Conservation (phyloP, 495 filamentous ascomycete genomes). For the Pyrenula aspistea region DNA sequence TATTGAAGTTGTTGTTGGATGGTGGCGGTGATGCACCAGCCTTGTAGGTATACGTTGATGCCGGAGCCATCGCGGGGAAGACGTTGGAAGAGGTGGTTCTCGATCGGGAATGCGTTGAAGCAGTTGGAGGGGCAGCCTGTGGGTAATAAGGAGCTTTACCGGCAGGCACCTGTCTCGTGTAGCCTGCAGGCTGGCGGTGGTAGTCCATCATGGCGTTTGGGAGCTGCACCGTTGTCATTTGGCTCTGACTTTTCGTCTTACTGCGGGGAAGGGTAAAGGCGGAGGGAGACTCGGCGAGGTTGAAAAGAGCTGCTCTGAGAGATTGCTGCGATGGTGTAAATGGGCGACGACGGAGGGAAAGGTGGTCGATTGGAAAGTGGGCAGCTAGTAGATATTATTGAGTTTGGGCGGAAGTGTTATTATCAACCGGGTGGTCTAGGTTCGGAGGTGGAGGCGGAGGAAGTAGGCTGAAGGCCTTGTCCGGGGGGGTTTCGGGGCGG, state of each 20-base stretch:
- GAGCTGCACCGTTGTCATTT: background rate
- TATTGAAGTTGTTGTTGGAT: conserved; percentile 1
- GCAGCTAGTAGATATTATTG: background rate
- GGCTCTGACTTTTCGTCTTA: background rate
- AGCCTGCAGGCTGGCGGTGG: background rate
- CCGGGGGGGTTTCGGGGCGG: background rate
- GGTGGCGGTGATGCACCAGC: background rate
- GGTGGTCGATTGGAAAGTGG: no score
- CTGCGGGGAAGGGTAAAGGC: background rate
- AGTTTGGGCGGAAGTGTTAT: background rate
- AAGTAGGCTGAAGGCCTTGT: background rate
- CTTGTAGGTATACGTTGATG: conserved; percentile 16
- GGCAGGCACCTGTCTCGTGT: background rate
- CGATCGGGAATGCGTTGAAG: conserved; percentile 35
- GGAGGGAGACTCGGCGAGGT: background rate
- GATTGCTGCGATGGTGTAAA: background rate
- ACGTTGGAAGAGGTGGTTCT: conserved; percentile 50
- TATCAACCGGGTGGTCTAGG: background rate
- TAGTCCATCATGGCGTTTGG: background rate
- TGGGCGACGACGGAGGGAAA: background rate
- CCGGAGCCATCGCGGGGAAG: conserved; percentile 29
- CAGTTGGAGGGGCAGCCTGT: conserved; percentile 7
- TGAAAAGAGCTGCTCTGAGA: background rate
- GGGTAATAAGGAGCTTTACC: background rate
- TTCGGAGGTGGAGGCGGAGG: background rate